Base-by-base conservation (phyloP, 495 filamentous ascomycete genomes). In the Xylaria curta region DNA sequence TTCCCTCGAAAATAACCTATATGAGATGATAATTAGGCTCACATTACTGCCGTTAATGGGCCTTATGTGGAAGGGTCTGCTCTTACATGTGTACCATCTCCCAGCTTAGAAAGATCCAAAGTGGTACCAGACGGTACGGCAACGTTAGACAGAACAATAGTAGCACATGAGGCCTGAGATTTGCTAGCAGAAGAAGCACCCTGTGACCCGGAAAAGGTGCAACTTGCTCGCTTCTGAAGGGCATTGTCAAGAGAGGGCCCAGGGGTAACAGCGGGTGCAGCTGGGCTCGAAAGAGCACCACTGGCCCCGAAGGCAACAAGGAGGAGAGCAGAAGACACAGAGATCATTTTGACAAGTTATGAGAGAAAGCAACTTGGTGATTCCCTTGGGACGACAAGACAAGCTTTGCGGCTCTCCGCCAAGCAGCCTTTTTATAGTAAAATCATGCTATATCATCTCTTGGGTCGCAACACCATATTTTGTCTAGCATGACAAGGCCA, bases 61-160 rank as follows among this genome's bases (percentile, higher is more conserved):
- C 38, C 15, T 38, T 60, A 38, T 10, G 9, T 59, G 17, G 56
- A 1, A 19, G 15, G 2, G 78, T 82, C 61, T 64, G 9, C 3
- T 64, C 75, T 75, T 71, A 86, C 85, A 15, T 75, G 82, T 9
- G 85, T 87, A 26, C 84, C 85, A 9, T 75, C 59, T 10, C 76
- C 78, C 19, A 88, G 77, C 24, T 77, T 75, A 19, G 82, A 83
- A 59, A 88, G 72, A 72, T 88, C 83, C 8, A 88, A 79, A 0
- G 86, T 88, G 12, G 76, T 73, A 15, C 83, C 83, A 19, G 84
- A 79, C 5, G 86, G 86, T 31, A 88, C 86, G 42, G 76, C 77
- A 59, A 88, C 76, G 42, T 76, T 80, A 33, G 76, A 76, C 9
- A 88, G 78, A 13, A 80, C 72, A 49, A 88, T 86, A 49, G 80